phyloP scores from a whole-genome alignment of 1,284 basidiomycete genomes.

The Testicularia cyperi region DNA sequence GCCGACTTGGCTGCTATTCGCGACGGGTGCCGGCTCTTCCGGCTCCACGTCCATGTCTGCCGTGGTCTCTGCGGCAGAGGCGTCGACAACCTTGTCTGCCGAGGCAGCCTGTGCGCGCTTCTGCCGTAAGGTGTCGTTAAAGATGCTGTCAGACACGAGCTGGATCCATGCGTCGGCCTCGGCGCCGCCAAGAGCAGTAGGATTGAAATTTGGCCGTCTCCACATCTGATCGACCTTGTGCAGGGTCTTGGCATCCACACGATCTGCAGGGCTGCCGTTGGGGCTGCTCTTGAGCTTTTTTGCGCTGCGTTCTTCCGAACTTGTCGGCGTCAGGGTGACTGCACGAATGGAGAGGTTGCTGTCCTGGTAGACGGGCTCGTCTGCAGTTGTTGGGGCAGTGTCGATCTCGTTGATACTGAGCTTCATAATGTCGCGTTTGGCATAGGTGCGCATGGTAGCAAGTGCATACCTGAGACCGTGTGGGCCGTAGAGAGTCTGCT shows the following conservation, averaged over 20 bases:
- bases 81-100: constrained; percentile 15
- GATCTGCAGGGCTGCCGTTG: neutral
- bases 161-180: constrained; percentile 42
- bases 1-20: neutral
- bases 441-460: constrained; percentile 65
- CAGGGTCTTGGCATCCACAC: constrained; percentile 1
- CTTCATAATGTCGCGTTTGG: constrained; percentile 42
- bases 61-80: neutral
- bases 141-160: constrained; percentile 52
- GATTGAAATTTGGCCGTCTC: constrained; percentile 31
- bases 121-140: constrained; percentile 44
- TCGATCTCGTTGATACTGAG: constrained; percentile 25
- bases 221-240: constrained; percentile 19
- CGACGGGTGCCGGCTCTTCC: too few relatives aligned
- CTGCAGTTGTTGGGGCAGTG: constrained; percentile 31
- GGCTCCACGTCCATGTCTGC: too few relatives aligned
- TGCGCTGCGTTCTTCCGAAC: neutral
- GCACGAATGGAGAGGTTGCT: constrained; percentile 69
- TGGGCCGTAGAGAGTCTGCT: constrained; percentile 72
- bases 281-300: constrained; percentile 16
- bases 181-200: constrained; percentile 27
- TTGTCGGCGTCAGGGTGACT: constrained; percentile 65
- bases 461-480: constrained; percentile 71
- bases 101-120: constrained; percentile 3
- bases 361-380: constrained; percentile 67